phyloP scores from a whole-genome alignment of 768 basidiomycete species.

The Heimioporus sp. region DNA sequence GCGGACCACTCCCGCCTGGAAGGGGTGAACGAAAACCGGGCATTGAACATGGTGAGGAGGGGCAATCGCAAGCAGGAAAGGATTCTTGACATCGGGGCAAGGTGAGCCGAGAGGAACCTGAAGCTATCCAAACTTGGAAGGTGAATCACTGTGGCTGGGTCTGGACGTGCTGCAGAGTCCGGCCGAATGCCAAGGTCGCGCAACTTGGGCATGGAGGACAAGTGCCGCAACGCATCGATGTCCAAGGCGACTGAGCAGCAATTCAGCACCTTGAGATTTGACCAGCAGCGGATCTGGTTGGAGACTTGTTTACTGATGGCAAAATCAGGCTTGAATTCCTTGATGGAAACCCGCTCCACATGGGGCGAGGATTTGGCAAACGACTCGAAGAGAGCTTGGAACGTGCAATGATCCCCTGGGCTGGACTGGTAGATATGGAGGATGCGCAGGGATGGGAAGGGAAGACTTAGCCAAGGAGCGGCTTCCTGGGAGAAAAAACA shows the following conservation, averaged over 20 bases:
- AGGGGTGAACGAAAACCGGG: neutral
- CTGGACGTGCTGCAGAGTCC: no score
- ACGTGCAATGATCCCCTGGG: neutral
- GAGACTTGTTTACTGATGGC: neutral
- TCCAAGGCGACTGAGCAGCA: neutral
- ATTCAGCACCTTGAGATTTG: neutral
- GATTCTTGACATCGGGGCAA: neutral
- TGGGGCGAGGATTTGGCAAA: neutral
- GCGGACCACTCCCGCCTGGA: neutral
- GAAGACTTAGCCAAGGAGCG: neutral
- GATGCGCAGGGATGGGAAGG: neutral
- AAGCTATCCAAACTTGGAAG: neutral
- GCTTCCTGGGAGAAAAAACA: neutral
- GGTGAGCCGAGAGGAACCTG: neutral
- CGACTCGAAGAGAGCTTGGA: neutral
- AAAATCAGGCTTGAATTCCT: neutral
- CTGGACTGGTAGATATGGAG: neutral
- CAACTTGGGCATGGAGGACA: neutral
- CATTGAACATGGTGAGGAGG: neutral
- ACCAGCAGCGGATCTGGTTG: slow-evolving; percentile 2
- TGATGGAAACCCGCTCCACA: neutral
- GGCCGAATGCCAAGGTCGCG: no score
- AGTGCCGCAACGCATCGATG: neutral
- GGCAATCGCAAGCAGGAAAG: neutral
- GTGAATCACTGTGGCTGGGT: neutral